phyloP scores from a whole-genome alignment of 2,329 filamentous ascomycete species.

The Epichloe typhina region DNA sequence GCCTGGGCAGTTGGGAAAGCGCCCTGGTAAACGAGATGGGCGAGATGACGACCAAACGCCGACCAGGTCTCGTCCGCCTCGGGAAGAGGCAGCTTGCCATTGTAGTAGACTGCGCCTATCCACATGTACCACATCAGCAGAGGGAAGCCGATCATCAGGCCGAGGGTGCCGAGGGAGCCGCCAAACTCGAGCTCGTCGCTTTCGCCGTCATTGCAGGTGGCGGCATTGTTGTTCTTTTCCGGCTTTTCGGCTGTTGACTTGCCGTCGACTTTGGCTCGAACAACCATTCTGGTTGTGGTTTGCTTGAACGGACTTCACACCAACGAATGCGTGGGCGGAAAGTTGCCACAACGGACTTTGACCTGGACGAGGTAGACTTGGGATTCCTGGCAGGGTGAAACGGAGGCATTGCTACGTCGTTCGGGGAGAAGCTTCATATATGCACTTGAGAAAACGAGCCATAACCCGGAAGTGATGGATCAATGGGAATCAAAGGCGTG shows the following conservation, averaged over 20 bases:
- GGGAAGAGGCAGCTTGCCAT: conserved; percentile 48
- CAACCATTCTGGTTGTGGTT: no score
- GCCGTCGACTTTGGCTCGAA: no score
- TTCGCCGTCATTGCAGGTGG: no score
- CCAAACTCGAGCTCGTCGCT: conserved; percentile 65
- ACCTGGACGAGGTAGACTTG: no score
- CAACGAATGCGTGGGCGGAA: no score
- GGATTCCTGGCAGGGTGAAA: no score
- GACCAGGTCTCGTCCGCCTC: no score
- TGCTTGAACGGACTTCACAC: no score
- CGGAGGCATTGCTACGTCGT: neutral
- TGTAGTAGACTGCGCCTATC: conserved; percentile 87
- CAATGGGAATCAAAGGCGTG: neutral
- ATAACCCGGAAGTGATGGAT: neutral
- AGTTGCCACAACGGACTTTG: no score
- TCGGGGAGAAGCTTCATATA: neutral
- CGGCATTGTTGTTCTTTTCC: no score
- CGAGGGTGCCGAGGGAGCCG: conserved; percentile 60
- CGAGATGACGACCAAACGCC: no score
- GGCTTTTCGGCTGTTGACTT: no score
- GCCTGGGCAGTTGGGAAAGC: conserved; percentile 73
- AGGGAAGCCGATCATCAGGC: conserved; percentile 88
- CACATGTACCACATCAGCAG: conserved; percentile 98
- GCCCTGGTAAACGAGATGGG: conserved; percentile 52
- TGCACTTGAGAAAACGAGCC: neutral